Base-by-base conservation (phyloP, 2,329 filamentous ascomycete species). In the Emmonsiellopsis sp. region DNA sequence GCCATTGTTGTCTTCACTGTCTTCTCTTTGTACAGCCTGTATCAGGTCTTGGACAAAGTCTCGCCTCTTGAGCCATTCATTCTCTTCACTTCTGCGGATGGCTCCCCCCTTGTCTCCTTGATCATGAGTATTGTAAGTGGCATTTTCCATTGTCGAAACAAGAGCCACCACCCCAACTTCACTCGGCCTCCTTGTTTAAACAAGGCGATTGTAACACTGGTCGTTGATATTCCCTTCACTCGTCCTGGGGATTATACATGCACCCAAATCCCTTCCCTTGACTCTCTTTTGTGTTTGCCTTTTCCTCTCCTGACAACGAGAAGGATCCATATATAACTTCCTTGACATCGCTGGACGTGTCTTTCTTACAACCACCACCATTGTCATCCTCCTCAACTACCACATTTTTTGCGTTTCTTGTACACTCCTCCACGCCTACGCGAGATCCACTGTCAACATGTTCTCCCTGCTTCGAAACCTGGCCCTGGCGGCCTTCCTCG, bases 401-500 rank as follows among this genome's bases (percentile, higher is more conserved):
- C 5, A 44, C n/a, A 11, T 26, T 46, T 38, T 5, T 20, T 35
- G 20, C 7, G 8, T 15, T 37, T 47, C 31, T 16, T 20, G 5
- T 20, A 44, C n/a, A 31, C n/a, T 13, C 26, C 15, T 16, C 15
- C 15, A 34, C 40, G 11, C 10, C 16, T 30, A 34, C 30, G 40
- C 40, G 15, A 32, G 38, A 49, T n/a, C 35, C 35, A 49, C 20
- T 31, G 5, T 49, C 35, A 26, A 30, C 16, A 49, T 49, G 47
- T 20, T 11, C 47, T 38, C 11, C 13, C 16, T 49, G 13, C 35
- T 13, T 13, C 37, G 43, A 43, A 32, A 26, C 16, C n/a, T 49
- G 34, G 44, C 34, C 44, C 43, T 54, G 53, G 53, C 47, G 49
- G 55, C 55, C 31, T 50, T 66, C 34, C 52, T 72, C 41, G 56